Evolutionary conservation across 2,329 filamentous ascomycete species (phyloP).

Genomic region (Myriosclerotinia duriaeana): DNA sequence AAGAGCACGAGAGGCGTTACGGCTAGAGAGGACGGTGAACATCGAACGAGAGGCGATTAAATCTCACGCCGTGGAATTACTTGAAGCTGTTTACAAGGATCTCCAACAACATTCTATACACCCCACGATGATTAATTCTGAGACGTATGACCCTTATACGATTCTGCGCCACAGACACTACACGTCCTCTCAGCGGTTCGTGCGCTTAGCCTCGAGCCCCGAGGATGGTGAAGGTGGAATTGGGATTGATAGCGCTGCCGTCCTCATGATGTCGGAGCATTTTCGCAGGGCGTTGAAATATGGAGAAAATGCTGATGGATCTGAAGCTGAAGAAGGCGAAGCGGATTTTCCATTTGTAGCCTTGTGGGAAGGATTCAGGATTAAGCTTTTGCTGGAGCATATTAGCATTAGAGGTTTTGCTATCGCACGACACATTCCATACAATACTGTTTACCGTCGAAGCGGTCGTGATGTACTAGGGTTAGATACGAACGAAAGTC

Average conservation of each 20-base stretch:
- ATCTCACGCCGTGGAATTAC: neutral
- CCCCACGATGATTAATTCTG: conserved; percentile 9
- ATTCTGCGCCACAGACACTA: neutral
- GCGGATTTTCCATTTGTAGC: neutral
- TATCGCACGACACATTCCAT: conserved; percentile 17
- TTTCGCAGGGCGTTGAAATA: conserved; percentile 4
- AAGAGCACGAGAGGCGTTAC: neutral
- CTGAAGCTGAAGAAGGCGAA: neutral
- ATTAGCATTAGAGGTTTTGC: conserved; percentile 14
- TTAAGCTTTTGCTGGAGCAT: conserved; percentile 5
- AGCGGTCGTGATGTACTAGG: neutral
- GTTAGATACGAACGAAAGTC: neutral
- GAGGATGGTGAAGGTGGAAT: neutral
- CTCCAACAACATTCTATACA: conserved; percentile 14
- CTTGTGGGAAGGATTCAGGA: conserved; percentile 1
- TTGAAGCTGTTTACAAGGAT: conserved; percentile 6
- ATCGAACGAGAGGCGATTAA: neutral
- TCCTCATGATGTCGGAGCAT: conserved; percentile 12
- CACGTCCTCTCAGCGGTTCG: neutral
- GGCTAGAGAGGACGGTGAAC: too few species aligned
- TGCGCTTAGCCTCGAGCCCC: neutral
- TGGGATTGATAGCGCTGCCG: conserved; percentile 3
- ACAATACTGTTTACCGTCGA: neutral
- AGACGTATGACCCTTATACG: conserved; percentile 11
- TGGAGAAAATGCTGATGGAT: neutral